These are phyloP conservation scores for Exophiala xenobiotica DNA, from an alignment of 2,329 filamentous ascomycete species.

Conservation along the genomic window DNA sequence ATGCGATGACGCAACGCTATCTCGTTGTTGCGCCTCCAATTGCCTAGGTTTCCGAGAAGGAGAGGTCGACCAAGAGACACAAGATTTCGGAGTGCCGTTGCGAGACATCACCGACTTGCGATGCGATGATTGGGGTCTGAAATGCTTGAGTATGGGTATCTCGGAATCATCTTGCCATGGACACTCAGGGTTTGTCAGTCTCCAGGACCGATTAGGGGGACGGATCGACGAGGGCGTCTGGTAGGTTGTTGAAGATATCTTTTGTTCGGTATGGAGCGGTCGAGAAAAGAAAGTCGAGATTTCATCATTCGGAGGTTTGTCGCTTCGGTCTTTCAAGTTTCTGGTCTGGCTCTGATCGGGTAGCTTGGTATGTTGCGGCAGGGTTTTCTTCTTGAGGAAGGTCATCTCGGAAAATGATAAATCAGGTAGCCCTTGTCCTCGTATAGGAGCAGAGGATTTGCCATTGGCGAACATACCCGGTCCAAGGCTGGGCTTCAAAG, in stretches of 20 bases:
- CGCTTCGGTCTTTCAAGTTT: constrained; percentile 1
- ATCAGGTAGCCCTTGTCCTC: constrained; percentile 25
- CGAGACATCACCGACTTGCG: neutral
- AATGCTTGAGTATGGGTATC: constrained; percentile 1
- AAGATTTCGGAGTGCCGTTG: neutral
- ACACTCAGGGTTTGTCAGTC: neutral
- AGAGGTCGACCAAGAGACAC: constrained; percentile 15
- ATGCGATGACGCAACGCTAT: neutral
- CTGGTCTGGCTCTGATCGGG: neutral
- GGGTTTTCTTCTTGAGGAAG: constrained; percentile 25
- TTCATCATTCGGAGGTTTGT: constrained; percentile 3
- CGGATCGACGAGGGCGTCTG: neutral
- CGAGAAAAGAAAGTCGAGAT: constrained; percentile 20
- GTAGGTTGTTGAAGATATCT: neutral
- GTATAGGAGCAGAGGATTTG: constrained; percentile 17
- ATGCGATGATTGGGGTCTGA: neutral
- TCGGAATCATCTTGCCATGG: neutral
- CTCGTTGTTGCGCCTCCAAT: neutral
- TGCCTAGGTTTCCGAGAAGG: neutral
- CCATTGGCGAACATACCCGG: constrained; percentile 26
- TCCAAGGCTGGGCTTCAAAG: constrained; percentile 20
- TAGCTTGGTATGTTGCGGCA: neutral
- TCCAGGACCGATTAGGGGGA: too few relatives aligned
- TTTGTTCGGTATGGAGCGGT: neutral
- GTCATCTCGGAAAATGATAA: constrained; percentile 31